Base-by-base conservation (phyloP, 148 eudicot species). In the Arbutus unedo region DNA sequence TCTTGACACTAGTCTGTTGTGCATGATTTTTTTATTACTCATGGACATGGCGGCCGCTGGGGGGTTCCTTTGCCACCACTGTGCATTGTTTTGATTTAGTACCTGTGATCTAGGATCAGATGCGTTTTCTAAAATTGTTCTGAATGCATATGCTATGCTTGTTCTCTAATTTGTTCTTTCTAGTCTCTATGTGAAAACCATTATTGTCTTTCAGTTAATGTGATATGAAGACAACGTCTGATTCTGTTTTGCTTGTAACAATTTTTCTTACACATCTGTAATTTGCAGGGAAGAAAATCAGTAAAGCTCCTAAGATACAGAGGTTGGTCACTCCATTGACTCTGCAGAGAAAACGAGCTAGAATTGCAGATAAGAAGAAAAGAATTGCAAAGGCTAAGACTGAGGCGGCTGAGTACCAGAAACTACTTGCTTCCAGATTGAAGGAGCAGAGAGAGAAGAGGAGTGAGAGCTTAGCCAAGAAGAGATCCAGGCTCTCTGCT, bases 221-320 rank as follows among this genome's bases (percentile, higher is more conserved):
- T 21, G 13, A 6, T 47, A 8, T 1, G 6, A 47, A 47, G 51
- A 45, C 1, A 1, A 45, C 14, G 55, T 4, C 11, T n/a, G 3
- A 48, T 45, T 8, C n/a, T 47, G 16, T 8, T 47, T 49, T 1
- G 54, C 21, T 44, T 8, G 41, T n/a, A 2, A 74, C 3, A 9
- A 2, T 48, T 21, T 49, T 48, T 48, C 51, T 16, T 3, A 1
- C 4, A 9, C n/a, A 21, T 38, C 48, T 3, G 38, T 9, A 0
- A 10, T 74, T 47, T 14, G 55, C 55, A 47, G 77, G 77, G 54
- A 48, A 74, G 15, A 74, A 48, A 38, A 66, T 71, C 64, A 86
- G 86, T 45, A 83, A 83, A 21, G 88, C 86, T 68, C 88, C 88
- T 13, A 83, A 86, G 77, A 86, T 86, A 70, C 88, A 83, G 86